Conservation (phyloP, 1,284 basidiomycete genomes). For the Puccinia polysora region DNA sequence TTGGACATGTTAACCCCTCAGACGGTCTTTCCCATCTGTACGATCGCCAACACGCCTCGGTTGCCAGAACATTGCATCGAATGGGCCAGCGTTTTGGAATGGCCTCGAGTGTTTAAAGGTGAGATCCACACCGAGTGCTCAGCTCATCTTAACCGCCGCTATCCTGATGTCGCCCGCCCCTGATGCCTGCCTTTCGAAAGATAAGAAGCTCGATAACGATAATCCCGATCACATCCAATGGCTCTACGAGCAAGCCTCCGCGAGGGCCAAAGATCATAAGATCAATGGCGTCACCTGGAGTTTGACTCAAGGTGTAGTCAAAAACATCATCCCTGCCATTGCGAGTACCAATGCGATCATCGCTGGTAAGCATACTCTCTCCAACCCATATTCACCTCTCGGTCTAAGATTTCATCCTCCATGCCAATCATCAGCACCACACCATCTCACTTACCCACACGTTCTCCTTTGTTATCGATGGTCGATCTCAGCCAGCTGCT, state of each 20-base stretch:
- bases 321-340: conserved; percentile 98
- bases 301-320: conserved; percentile 95
- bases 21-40: conserved; percentile 96
- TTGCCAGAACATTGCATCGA: conserved; percentile 99
- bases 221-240: conserved; percentile 95
- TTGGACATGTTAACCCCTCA: conserved; percentile 98
- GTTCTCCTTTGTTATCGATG: background rate
- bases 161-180: background rate
- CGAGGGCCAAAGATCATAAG: conserved; percentile 82
- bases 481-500: conserved; percentile 72
- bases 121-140: too few relatives aligned
- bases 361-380: conserved; percentile 62
- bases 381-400: background rate
- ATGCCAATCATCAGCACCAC: background rate
- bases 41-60: conserved; percentile 96
- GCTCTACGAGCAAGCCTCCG: conserved; percentile 74
- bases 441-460: too few relatives aligned
- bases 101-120: conserved; percentile 88
- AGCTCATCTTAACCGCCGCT: conserved; percentile 9
- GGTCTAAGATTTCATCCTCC: background rate
- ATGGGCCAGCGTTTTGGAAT: conserved; percentile 99
- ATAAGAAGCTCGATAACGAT: conserved; percentile 91
- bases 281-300: conserved; percentile 98
- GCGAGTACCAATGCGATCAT: conserved; percentile 95
- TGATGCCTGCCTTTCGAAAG: conserved; percentile 55